Conservation (phyloP, 2,329 filamentous ascomycete species). For the Emmonsiellopsis sp. region DNA sequence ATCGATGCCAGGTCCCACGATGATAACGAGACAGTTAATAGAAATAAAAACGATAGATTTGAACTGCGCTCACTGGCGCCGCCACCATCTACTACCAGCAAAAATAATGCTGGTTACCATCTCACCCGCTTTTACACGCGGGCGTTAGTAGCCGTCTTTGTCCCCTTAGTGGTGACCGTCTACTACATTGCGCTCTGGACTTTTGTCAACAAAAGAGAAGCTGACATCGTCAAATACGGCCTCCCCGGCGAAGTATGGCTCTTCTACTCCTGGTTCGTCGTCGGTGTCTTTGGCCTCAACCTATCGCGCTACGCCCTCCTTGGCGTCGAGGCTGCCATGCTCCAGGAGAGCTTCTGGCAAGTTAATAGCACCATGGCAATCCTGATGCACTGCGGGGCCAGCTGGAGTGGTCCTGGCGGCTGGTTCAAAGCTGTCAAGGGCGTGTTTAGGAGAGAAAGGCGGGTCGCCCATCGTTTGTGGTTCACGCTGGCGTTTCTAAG, state of each 20-base stretch:
- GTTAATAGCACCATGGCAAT: conserved; percentile 5
- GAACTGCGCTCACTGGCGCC: not conserved
- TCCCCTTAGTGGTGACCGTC: not conserved
- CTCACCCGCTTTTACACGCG: not conserved
- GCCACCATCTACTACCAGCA: not conserved
- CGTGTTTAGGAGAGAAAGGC: not conserved
- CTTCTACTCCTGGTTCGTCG: conserved; percentile 12
- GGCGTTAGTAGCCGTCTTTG: not conserved
- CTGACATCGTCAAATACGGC: not conserved
- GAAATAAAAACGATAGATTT: not conserved
- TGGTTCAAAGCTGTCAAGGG: conserved; percentile 2
- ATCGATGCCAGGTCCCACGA: too few species aligned
- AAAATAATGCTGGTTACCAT: not conserved
- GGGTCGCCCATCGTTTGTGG: conserved; percentile 3
- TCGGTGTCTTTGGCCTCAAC: conserved; percentile 11
- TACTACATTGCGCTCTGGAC: not conserved
- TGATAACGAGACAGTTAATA: not conserved
- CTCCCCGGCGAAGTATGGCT: conserved; percentile 1
- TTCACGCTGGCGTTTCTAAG: conserved; percentile 3
- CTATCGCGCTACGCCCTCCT: conserved; percentile 7
- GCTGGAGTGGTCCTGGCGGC: conserved; percentile 5
- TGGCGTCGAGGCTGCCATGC: conserved; percentile 10
- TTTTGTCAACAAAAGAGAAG: not conserved
- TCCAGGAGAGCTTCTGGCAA: conserved; percentile 7
- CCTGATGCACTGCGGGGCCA: conserved; percentile 6